Base-by-base conservation (phyloP, 306 rosid species). In the Abrus pulchellus region DNA sequence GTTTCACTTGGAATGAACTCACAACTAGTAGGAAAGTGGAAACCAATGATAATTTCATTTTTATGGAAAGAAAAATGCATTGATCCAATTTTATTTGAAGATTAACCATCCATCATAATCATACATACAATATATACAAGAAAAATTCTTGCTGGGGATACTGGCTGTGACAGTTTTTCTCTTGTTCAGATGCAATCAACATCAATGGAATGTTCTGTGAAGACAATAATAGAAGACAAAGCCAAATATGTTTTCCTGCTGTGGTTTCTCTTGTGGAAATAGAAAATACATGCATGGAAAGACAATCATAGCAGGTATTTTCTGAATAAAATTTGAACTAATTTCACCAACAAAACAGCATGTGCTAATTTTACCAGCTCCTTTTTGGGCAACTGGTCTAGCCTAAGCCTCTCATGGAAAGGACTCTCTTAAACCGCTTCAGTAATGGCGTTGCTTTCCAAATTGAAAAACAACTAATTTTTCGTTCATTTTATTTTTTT, bases 1-100 rank as follows among this genome's bases (percentile, higher is more conserved):
- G 20, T 20, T 75, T 66, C 71, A 48, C 30, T 71, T 33, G 14
- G 41, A 60, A 48, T 59, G 49, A 62, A 72, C 45, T 66, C 75
- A 56, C 9, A 65, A 66, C 67, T 40, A 28, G 56, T 5, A 12
- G 9, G 43, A 56, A 49, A 76, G 36, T n/a, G 4, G 38, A 50
- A 62, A 76, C 7, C 68, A 33, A 12, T 38, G 54, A 8, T 65
- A 5, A 53, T 67, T 55, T 78, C 32, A 61, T 44, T 48, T 55
- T 44, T n/a, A 56, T n/a, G 60, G n/a, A 47, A 6, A 65, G 20
- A 8, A 52, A 52, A 36, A 43, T 74, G 41, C 56, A 57, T 13
- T 13, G 59, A 41, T 63, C 57, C 55, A 41, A 53, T 5, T 33
- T 43, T 50, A 43, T 64, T 59, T 59, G 13, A 49, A 30, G 56